These are phyloP conservation scores for Suillus sp. DNA, from an alignment of 768 basidiomycete genomes.

Conservation along the genomic window DNA sequence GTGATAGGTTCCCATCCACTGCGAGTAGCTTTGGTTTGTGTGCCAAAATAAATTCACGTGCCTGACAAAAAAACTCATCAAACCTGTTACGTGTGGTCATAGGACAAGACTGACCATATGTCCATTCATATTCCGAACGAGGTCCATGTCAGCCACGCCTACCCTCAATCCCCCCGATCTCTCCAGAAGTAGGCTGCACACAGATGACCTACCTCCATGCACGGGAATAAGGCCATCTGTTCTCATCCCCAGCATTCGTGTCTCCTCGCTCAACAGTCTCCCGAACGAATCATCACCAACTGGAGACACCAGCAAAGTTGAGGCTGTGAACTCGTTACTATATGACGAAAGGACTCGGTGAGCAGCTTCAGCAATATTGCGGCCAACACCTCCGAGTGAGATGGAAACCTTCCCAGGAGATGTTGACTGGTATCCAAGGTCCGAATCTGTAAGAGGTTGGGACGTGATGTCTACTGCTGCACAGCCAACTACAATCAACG, in stretches of 20 bases:
- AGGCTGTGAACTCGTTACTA: conserved; percentile 22
- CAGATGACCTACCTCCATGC: conserved; percentile 57
- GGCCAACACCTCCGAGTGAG: conserved; percentile 85
- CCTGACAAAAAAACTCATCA: not conserved
- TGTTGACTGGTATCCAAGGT: conserved; percentile 63
- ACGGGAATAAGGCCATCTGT: conserved; percentile 70
- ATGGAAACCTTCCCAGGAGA: conserved; percentile 74
- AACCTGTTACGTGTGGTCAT: not conserved
- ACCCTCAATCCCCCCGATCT: conserved; percentile 65
- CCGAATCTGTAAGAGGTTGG: conserved; percentile 36
- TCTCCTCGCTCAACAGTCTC: conserved; percentile 59
- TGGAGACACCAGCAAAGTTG: conserved; percentile 70
- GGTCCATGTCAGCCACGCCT: conserved; percentile 94
- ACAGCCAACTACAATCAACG: conserved; percentile 77
- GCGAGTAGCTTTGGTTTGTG: conserved; percentile 62
- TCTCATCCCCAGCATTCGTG: conserved; percentile 68
- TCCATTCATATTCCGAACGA: conserved; percentile 50
- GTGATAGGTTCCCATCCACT: conserved; percentile 74
- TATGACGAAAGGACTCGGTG: conserved; percentile 57
- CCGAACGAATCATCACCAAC: conserved; percentile 82
- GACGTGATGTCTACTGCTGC: conserved; percentile 91
- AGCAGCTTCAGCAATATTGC: conserved; percentile 94
- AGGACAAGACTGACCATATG: conserved; percentile 40
- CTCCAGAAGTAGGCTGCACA: conserved; percentile 87
- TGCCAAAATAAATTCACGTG: conserved; percentile 16